Percentiles rank a stretch among this genome's conserved stretches.
Evolutionary conservation across 192 early-diverging fungal genomes (phyloP).

Genomic region (Cetraspora pellucida): DNA sequence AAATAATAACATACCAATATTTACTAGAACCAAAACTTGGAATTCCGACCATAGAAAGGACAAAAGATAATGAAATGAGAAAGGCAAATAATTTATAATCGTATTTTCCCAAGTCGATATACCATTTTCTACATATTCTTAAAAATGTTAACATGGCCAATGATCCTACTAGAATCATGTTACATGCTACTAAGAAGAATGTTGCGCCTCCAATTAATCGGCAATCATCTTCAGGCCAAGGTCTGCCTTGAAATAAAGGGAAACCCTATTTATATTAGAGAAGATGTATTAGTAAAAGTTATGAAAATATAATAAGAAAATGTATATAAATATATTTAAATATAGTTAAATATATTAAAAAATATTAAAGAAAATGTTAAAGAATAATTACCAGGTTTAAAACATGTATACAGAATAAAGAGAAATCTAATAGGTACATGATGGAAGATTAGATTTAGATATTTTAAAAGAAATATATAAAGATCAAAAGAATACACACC

Average conservation of each 20-base stretch:
- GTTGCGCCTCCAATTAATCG: slow-evolving; percentile 9
- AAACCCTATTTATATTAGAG: neutral
- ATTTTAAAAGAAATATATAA: neutral
- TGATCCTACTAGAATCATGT: slow-evolving; percentile 14
- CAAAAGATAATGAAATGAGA: too few relatives aligned
- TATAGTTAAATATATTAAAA: neutral
- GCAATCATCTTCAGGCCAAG: neutral
- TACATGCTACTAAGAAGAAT: neutral
- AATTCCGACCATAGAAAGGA: too few relatives aligned
- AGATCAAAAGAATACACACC: neutral
- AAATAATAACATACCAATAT: too few relatives aligned
- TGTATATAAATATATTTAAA: too few relatives aligned
- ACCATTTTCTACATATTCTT: slow-evolving; percentile 3
- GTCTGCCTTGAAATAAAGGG: neutral
- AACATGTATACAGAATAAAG: neutral
- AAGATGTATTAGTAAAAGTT: too few relatives aligned
- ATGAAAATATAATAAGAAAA: neutral
- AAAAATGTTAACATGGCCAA: slow-evolving; percentile 9
- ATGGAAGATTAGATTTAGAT: neutral
- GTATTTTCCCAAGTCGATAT: too few relatives aligned
- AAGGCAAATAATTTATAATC: too few relatives aligned
- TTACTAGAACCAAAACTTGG: too few relatives aligned
- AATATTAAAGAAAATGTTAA: neutral
- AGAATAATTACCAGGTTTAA: neutral
- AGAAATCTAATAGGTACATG: neutral